Evolutionary conservation across 768 basidiomycete genomes (phyloP).

Genomic region (Auriscalpium vulgare): DNA sequence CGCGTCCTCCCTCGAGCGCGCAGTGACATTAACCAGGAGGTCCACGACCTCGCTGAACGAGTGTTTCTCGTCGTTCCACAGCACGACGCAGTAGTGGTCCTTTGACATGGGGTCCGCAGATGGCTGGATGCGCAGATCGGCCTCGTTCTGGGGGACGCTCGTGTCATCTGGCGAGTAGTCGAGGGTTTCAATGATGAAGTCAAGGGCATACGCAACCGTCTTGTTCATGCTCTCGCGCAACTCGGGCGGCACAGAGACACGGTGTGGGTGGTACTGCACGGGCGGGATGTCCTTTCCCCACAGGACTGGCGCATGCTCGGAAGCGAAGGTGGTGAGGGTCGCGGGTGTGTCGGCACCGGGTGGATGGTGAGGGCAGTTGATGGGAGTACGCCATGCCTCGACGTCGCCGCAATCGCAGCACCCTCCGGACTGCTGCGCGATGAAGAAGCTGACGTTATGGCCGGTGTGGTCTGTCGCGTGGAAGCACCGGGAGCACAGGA

Average conservation of each 20-base stretch:
- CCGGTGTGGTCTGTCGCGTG: conserved; percentile 77
- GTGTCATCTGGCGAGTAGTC: conserved; percentile 79
- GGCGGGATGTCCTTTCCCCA: conserved; percentile 45
- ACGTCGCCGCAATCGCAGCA: conserved; percentile 94
- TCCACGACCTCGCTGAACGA: conserved; percentile 82
- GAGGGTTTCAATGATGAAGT: conserved; percentile 77
- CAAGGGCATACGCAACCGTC: conserved; percentile 70
- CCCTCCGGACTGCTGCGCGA: conserved; percentile 84
- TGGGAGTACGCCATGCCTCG: conserved; percentile 72
- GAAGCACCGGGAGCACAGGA: conserved; percentile 87
- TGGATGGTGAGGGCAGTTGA: conserved; percentile 73
- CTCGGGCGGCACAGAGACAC: conserved; percentile 50
- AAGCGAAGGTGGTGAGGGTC: conserved; percentile 22
- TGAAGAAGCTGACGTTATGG: conserved; percentile 91
- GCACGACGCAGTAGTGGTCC: conserved; percentile 71
- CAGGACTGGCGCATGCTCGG: conserved; percentile 11
- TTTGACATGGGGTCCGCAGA: conserved; percentile 74
- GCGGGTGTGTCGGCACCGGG: conserved; percentile 27
- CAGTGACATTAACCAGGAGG: conserved; percentile 51
- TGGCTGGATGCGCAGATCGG: conserved; percentile 64
- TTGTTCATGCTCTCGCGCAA: conserved; percentile 67
- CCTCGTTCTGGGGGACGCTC: conserved; percentile 54
- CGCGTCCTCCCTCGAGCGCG: conserved; percentile 50
- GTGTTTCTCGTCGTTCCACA: conserved; percentile 99
- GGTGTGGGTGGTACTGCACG: conserved; percentile 51